Evolutionary conservation across 1,284 basidiomycete genomes (phyloP), one percentile per base, ranked within the genome.

Genomic region (Volvariella volvacea): DNA sequence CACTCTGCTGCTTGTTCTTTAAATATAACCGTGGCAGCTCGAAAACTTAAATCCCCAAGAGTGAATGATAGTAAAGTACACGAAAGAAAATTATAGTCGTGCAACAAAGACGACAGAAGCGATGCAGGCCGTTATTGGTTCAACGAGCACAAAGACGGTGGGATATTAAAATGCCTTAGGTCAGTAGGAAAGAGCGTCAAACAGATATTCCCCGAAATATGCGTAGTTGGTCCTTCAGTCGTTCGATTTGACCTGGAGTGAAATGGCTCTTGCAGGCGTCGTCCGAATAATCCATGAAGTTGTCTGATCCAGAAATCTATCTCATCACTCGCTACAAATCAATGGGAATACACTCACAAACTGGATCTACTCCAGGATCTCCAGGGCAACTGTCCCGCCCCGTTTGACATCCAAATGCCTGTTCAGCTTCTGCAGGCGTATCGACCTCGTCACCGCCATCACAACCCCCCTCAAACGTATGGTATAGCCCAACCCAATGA

Each of bases 221-320:
- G 20, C 32, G 19, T 14, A 46, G 43, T 21, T 43, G 48, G n/a
- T 46, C 41, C 19, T 34, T n/a, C 10, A 47, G 21, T 4, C 45
- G 44, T 14, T 25, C 22, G 8, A 39, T 40, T 34, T 47, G 45
- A 4, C 45, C 45, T 3, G 41, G 41, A 12, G 45, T 43, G 41
- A 46, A 46, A 14, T 43, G 22, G 7, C 22, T 46, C 45, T 43
- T 46, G 41, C 45, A 46, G 17, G 30, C 22, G 41, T 46, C 45
- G 17, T 46, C 41, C 4, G 45, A 37, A 22, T 46, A 46, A 20
- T 48, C 47, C 47, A 48, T 46, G 21, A 21, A 48, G 40, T 48
- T 48, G 25, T 42, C 47, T 48, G 34, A 6, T 8, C 6, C 6
- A 16, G n/a, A 20, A 16, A 6, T 36, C 14, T 6, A 8, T 20